phyloP scores from a whole-genome alignment of 2,329 filamentous ascomycete species.

The Ustilaginoidea virens region DNA sequence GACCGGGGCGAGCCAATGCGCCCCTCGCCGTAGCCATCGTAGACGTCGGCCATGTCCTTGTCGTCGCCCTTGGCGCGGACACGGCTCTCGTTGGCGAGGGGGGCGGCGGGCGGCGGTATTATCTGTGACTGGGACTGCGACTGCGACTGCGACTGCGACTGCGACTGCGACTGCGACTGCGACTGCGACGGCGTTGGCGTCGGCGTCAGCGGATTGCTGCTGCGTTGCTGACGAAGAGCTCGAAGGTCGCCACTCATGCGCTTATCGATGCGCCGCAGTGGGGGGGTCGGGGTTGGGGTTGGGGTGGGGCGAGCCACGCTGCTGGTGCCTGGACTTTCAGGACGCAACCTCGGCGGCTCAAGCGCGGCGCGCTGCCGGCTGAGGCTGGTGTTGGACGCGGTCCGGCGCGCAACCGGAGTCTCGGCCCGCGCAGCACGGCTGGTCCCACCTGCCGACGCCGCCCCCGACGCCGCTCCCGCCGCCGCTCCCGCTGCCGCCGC shows the following conservation, averaged over 20 bases:
- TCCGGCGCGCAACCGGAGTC: slow-evolving; percentile 19
- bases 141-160: too few species aligned
- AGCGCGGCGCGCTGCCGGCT: slow-evolving; percentile 35
- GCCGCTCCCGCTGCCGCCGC: slow-evolving; percentile 2
- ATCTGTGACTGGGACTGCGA: too few species aligned
- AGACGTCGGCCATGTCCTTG: slow-evolving; percentile 83
- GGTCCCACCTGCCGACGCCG: background rate
- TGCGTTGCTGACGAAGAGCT: slow-evolving; percentile 21
- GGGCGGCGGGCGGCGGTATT: too few species aligned
- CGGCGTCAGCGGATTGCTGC: slow-evolving; percentile 1
- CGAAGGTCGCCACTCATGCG: slow-evolving; percentile 60
- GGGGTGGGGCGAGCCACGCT: slow-evolving; percentile 17
- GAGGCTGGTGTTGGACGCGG: slow-evolving; percentile 35
- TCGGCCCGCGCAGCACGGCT: slow-evolving; percentile 9
- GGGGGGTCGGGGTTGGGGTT: slow-evolving; percentile 34
- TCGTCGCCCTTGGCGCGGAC: slow-evolving; percentile 37
- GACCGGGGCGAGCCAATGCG: slow-evolving; percentile 76
- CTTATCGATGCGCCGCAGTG: slow-evolving; percentile 53
- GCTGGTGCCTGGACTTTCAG: slow-evolving; percentile 46
- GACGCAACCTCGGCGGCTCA: slow-evolving; percentile 38
- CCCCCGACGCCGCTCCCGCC: slow-evolving; percentile 1
- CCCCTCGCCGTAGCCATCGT: slow-evolving; percentile 86
- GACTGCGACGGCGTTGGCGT: slow-evolving; percentile 17
- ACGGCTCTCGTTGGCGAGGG: slow-evolving; percentile 77
- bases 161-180: too few species aligned